Evolutionary conservation across 371 early-diverging fungal species (phyloP).

Genomic region (Amoeboaphelidium protococcarum): DNA sequence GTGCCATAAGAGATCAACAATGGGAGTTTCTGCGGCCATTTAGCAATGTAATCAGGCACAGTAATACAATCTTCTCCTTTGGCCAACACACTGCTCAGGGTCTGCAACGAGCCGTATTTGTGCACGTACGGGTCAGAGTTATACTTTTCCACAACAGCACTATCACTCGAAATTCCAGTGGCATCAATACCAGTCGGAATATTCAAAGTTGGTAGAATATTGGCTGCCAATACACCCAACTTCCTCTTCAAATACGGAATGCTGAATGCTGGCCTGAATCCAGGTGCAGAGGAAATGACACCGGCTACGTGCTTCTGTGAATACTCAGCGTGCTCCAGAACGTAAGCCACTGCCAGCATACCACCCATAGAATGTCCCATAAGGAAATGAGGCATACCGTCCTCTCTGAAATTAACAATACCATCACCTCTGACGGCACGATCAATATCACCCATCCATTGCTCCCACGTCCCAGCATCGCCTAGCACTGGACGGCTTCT

Average conservation of each 20-base stretch:
- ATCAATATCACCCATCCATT: neutral
- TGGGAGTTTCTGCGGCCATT: conserved; percentile 11
- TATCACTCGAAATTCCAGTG: conserved; percentile 5
- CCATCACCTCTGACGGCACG: conserved; percentile 1
- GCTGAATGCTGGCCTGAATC: neutral
- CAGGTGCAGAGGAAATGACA: neutral
- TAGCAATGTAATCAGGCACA: too few species aligned
- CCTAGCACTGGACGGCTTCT: too few species aligned
- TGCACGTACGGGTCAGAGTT: conserved; percentile 24
- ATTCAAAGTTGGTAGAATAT: neutral
- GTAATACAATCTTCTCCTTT: too few species aligned
- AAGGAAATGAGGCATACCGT: conserved; percentile 20
- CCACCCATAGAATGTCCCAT: conserved; percentile 29
- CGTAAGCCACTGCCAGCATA: neutral
- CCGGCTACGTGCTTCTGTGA: neutral
- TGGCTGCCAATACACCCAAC: neutral
- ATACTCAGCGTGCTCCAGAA: neutral
- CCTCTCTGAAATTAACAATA: conserved; percentile 12
- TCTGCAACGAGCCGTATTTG: conserved; percentile 13
- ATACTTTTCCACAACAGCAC: conserved; percentile 17
- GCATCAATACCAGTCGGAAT: neutral
- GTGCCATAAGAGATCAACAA: conserved; percentile 15
- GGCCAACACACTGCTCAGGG: too few species aligned
- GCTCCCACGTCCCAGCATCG: too few species aligned
- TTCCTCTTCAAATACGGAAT: neutral